Percentiles rank a stretch among this genome's conserved stretches.
Evolutionary conservation across 208 protist genomes (phyloP).

Genomic region (Trypanosoma platydactyli): DNA sequence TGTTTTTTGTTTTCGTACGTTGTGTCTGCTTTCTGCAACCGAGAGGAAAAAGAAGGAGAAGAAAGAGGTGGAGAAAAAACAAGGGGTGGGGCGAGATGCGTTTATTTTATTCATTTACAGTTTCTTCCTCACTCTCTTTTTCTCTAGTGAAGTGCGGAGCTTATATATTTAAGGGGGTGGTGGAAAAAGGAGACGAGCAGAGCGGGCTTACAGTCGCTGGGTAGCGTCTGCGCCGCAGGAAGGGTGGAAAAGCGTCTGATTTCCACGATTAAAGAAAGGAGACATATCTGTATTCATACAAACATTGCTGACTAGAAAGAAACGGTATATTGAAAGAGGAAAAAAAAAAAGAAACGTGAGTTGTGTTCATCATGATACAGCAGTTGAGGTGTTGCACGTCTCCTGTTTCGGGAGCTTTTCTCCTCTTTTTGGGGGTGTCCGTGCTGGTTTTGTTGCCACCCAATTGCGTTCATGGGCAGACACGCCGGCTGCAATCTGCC

Average conservation of each 20-base stretch:
- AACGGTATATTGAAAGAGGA: neutral
- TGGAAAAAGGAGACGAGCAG: neutral
- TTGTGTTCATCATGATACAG: neutral
- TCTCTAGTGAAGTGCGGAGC: no score
- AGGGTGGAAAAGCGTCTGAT: neutral
- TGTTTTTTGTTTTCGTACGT: neutral
- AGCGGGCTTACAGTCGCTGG: neutral
- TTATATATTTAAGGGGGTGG: no score
- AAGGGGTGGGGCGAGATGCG: no score
- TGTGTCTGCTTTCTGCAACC: neutral
- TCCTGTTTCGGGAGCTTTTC: conserved; percentile 2
- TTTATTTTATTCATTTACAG: no score
- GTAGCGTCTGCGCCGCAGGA: no score
- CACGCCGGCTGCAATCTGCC: conserved; percentile 24
- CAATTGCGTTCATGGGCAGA: neutral
- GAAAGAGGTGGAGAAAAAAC: conserved; percentile 4
- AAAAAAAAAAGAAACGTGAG: conserved; percentile 4
- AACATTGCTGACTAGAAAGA: neutral
- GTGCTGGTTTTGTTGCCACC: neutral
- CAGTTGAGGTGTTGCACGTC: neutral
- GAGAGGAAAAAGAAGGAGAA: conserved; percentile 5
- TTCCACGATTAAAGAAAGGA: conserved; percentile 2
- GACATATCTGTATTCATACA: neutral
- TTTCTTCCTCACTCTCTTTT: no score
- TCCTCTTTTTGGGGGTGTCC: conserved; percentile 10